phyloP scores from a whole-genome alignment of 345 rosid genomes.

The Hypericum androsaemum region DNA sequence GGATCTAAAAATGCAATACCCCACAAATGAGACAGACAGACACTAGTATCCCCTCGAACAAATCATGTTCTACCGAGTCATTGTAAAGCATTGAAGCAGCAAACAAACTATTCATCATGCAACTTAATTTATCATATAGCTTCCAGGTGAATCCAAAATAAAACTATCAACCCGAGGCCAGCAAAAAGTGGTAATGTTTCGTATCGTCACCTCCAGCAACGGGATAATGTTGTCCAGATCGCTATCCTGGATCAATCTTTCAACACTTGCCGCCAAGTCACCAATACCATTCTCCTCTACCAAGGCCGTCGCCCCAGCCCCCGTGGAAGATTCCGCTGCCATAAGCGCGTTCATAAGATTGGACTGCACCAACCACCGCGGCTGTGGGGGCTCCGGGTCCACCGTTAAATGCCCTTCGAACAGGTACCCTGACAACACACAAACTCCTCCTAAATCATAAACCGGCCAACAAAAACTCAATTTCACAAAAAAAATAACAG shows the following conservation, averaged over 20 bases:
- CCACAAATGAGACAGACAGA: conserved; percentile 1
- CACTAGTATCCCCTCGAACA: background rate
- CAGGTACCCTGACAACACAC: conserved; percentile 47
- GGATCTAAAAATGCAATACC: conserved; percentile 19
- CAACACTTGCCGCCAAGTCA: conserved; percentile 34
- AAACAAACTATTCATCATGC: background rate
- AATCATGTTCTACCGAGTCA: background rate
- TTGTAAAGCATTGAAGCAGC: conserved; percentile 3
- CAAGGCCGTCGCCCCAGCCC: conserved; percentile 7
- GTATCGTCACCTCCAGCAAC: too few relatives aligned
- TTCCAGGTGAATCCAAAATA: too few relatives aligned
- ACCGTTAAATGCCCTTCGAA: conserved; percentile 93
- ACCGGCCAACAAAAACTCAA: background rate
- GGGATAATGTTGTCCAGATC: too few relatives aligned
- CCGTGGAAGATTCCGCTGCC: conserved; percentile 49
- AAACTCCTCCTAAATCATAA: background rate
- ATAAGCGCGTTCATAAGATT: conserved; percentile 48
- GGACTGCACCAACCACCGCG: conserved; percentile 72
- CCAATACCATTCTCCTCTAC: background rate
- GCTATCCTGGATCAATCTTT: too few relatives aligned
- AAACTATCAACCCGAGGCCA: too few relatives aligned
- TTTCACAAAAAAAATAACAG: background rate
- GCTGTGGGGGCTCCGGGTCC: conserved; percentile 91
- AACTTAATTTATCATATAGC: too few relatives aligned
- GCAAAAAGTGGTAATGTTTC: too few relatives aligned